Conservation (phyloP, 805 yeast species). For the Saturnispora gosingensis region DNA sequence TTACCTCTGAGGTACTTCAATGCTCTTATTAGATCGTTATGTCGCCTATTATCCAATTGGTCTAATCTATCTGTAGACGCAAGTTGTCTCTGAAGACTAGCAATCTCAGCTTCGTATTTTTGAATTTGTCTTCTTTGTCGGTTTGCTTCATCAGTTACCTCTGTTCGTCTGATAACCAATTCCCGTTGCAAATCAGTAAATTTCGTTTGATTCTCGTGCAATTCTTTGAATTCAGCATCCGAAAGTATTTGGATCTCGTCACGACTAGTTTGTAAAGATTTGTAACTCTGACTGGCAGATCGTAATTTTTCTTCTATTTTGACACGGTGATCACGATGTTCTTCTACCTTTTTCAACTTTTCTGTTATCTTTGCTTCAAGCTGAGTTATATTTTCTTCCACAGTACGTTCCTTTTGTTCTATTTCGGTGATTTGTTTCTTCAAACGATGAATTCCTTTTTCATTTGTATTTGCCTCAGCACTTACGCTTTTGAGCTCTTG, state of each 20-base stretch:
- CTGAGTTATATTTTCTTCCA: not conserved
- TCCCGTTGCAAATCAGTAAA: not conserved
- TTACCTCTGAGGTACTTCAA: slow-evolving; percentile 34
- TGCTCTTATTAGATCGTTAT: slow-evolving; percentile 27
- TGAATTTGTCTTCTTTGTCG: not conserved
- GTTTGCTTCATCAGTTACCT: not conserved
- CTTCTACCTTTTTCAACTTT: not conserved
- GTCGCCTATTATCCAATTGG: slow-evolving; percentile 30
- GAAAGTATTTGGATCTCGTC: not conserved
- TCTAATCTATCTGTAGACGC: slow-evolving; percentile 43
- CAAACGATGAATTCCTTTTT: slow-evolving; percentile 13
- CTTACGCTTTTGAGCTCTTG: slow-evolving; percentile 14
- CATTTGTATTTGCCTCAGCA: slow-evolving; percentile 11
- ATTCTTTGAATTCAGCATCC: not conserved
- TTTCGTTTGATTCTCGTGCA: not conserved
- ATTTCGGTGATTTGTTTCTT: slow-evolving; percentile 6
- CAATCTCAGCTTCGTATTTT: slow-evolving; percentile 7
- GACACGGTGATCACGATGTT: not conserved
- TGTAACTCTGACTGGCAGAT: not conserved
- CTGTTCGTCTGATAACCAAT: not conserved
- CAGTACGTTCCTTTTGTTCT: not conserved
- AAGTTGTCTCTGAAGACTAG: slow-evolving; percentile 17
- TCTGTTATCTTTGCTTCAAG: not conserved
- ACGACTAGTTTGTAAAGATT: not conserved
- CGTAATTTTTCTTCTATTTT: not conserved